Evolutionary conservation across 805 yeast species (phyloP), one percentile per base, ranked within the genome.

Genomic region (Lipomyces sp.): DNA sequence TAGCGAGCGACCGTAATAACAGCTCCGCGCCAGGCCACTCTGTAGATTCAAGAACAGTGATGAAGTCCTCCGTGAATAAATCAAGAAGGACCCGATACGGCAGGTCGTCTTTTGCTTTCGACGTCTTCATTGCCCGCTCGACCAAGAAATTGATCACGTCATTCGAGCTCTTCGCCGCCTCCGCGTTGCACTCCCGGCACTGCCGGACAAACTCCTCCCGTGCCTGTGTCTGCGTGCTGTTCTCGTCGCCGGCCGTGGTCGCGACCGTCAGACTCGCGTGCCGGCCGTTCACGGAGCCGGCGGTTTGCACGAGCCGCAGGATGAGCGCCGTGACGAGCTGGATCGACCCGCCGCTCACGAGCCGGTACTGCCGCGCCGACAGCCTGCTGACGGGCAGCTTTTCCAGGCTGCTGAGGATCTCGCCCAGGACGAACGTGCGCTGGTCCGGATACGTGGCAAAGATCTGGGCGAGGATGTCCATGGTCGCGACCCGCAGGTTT

Each of bases 21-120:
- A 70, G 57, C 52, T 79, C 85, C 1, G 82, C 73, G 0, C 78
- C 79, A 0, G 87, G 73, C 79, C 83, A 86, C 47, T 80, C 82
- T 0, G 88, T 86, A 7, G 65, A 65, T 1, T 69, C 64, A 8
- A 84, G 60, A 47, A 84, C 64, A 0, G 62, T 53, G 6, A 80
- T 50, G 19, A 85, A 65, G 59, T 86, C 95, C 38, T 76, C 77
- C 1, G 83, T 58, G 26, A 83, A 68, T 18, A 74, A 59, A 31
- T 83, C 88, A 34, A 84, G 59, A 2, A 73, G 39, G 2, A 47
- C 46, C 48, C 60, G 33, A 41, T 53, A 53, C 16, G 64, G 57
- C 11, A 51, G 26, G 33, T 49, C 58, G 23, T 49, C 58, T 33
- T 48, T 56, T 4, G 63, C 28, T 43, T 58, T 58, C 37, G 58